Conservation (phyloP, 371 early-diverging fungal species). For the Vairimorpha necatrix region DNA sequence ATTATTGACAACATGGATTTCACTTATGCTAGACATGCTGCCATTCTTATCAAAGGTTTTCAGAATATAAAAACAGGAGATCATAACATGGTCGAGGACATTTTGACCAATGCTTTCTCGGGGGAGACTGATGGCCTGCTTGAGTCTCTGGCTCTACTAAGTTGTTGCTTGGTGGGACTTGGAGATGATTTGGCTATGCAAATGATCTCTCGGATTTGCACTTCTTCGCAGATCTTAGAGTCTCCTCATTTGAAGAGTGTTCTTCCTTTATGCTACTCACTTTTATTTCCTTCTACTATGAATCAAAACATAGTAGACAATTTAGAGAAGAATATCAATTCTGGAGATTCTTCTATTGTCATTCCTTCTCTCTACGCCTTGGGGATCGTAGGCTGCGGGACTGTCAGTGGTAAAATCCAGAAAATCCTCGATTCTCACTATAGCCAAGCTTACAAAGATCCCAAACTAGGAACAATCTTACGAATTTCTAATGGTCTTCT, state of each 20-base stretch:
- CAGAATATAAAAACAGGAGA: slow-evolving; percentile 54
- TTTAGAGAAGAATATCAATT: slow-evolving; percentile 87
- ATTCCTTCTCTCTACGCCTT: slow-evolving; percentile 89
- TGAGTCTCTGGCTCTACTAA: slow-evolving; percentile 53
- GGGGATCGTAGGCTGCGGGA: slow-evolving; percentile 95
- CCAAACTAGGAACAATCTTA: slow-evolving; percentile 79
- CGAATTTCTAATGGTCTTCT: slow-evolving; percentile 75
- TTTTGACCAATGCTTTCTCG: slow-evolving; percentile 54
- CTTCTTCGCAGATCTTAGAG: slow-evolving; percentile 58
- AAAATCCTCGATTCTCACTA: slow-evolving; percentile 90
- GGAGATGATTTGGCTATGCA: slow-evolving; percentile 57
- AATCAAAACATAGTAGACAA: slow-evolving; percentile 80
- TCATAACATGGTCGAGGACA: slow-evolving; percentile 51
- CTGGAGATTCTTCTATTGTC: slow-evolving; percentile 69
- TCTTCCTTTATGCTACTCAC: slow-evolving; percentile 84
- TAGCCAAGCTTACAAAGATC: slow-evolving; percentile 87
- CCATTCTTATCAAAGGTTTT: slow-evolving; percentile 46
- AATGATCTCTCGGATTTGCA: slow-evolving; percentile 55
- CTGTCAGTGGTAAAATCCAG: slow-evolving; percentile 92
- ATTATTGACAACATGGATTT: slow-evolving; percentile 29
- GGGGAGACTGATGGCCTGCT: slow-evolving; percentile 47
- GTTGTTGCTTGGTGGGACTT: slow-evolving; percentile 51
- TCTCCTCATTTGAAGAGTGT: slow-evolving; percentile 36
- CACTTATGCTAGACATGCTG: slow-evolving; percentile 20
- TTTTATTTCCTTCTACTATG: slow-evolving; percentile 89